phyloP scores from a whole-genome alignment of 2,329 filamentous ascomycete species.

The Xylaria sp. region DNA sequence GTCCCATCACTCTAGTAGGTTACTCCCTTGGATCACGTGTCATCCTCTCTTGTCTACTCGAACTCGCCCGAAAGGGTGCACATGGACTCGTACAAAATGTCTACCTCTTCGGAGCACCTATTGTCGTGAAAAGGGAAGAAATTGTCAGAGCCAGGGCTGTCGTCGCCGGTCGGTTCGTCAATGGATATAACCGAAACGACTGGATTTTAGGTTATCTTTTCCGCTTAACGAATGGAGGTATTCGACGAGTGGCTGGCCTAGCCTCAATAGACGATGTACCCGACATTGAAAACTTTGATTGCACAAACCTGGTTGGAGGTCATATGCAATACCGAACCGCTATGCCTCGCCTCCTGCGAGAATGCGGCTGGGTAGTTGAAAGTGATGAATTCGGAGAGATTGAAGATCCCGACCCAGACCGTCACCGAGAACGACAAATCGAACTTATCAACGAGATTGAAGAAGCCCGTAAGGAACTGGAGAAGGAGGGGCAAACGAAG shows the following conservation, averaged over 20 bases:
- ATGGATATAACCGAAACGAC: conserved; percentile 92
- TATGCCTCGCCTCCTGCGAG: conserved; percentile 87
- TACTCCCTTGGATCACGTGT: conserved; percentile 93
- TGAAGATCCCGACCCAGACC: conserved; percentile 95
- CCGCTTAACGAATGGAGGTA: conserved; percentile 90
- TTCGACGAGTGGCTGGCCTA: conserved; percentile 87
- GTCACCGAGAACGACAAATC: conserved; percentile 85
- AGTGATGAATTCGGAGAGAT: conserved; percentile 96
- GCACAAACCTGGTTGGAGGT: conserved; percentile 85
- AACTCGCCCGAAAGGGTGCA: conserved; percentile 85
- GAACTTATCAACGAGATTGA: conserved; percentile 98
- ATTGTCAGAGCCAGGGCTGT: conserved; percentile 84
- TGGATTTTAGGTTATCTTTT: conserved; percentile 98
- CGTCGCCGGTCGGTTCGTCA: conserved; percentile 91
- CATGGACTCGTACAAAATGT: conserved; percentile 93
- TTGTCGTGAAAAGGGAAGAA: conserved; percentile 92
- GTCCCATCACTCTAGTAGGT: conserved; percentile 91
- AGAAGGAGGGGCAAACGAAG: conserved; percentile 78
- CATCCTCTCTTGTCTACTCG: conserved; percentile 90
- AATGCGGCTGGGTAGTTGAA: conserved; percentile 91
- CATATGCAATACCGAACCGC: conserved; percentile 97
- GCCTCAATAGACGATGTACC: conserved; percentile 79
- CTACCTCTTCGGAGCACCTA: conserved; percentile 90
- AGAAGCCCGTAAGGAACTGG: conserved; percentile 87
- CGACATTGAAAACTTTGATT: conserved; percentile 88